Conservation (phyloP, 352 stramenopile genomes). For the Phytophthora idaei region DNA sequence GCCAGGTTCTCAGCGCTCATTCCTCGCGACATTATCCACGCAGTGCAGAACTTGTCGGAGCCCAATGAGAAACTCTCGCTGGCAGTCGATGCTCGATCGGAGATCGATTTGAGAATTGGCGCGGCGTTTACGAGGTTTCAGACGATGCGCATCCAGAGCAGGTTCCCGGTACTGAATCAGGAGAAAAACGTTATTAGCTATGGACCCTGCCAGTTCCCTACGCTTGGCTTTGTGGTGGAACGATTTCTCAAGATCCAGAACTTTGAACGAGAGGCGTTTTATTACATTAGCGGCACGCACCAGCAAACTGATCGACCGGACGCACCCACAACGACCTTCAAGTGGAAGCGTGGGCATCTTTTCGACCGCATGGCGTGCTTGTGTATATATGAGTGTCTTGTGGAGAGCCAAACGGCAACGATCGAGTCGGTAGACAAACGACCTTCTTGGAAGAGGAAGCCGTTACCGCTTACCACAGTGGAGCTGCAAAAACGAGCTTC, state of each 20-base stretch:
- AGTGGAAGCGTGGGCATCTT: slow-evolving; percentile 94
- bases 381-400: slow-evolving; percentile 91
- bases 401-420: slow-evolving; percentile 65
- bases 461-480: slow-evolving; percentile 97
- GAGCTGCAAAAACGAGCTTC: slow-evolving; percentile 98
- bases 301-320: slow-evolving; percentile 53
- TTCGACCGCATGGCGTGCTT: slow-evolving; percentile 95
- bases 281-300: slow-evolving; percentile 93
- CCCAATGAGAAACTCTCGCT: slow-evolving; percentile 87
- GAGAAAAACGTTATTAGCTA: slow-evolving; percentile 96
- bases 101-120: slow-evolving; percentile 95
- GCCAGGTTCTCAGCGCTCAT: slow-evolving; percentile 95
- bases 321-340: slow-evolving; percentile 88
- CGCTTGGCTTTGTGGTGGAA: slow-evolving; percentile 97
- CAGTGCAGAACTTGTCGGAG: slow-evolving; percentile 78
- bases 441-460: slow-evolving; percentile 94
- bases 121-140: slow-evolving; percentile 96
- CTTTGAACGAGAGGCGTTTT: slow-evolving; percentile 98
- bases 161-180: slow-evolving; percentile 74
- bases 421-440: slow-evolving; percentile 78
- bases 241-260: slow-evolving; percentile 94
- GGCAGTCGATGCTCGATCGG: slow-evolving; percentile 91
- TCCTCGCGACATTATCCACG: slow-evolving; percentile 88
- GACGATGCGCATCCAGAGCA: slow-evolving; percentile 91
- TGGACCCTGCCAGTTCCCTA: slow-evolving; percentile 99